phyloP scores from a whole-genome alignment of 768 basidiomycete species.

The Termitomyces sp. region DNA sequence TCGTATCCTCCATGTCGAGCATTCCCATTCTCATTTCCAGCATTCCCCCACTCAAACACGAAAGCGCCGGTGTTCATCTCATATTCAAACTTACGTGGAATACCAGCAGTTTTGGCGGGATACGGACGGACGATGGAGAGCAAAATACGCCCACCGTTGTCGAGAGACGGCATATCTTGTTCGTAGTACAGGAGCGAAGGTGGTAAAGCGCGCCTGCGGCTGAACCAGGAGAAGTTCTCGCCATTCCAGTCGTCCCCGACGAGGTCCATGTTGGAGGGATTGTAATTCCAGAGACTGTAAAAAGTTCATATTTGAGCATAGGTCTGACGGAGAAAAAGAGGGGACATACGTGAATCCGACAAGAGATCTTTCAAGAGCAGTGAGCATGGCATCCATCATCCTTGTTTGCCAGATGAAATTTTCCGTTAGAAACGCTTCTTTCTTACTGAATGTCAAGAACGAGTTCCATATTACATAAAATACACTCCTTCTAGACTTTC shows the following conservation, averaged over 20 bases:
- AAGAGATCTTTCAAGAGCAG: constrained; percentile 69
- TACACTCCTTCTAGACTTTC: no score
- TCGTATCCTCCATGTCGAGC: background rate
- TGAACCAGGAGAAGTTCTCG: constrained; percentile 97
- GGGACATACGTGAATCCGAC: constrained; percentile 79
- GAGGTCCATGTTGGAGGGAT: constrained; percentile 76
- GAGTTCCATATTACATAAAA: background rate
- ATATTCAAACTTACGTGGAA: constrained; percentile 69
- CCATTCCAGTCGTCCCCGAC: constrained; percentile 91
- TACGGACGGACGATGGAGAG: constrained; percentile 84
- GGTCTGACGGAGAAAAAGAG: background rate
- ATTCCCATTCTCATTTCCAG: constrained; percentile 12
- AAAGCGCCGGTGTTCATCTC: constrained; percentile 72
- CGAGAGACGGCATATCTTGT: constrained; percentile 64
- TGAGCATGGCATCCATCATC: constrained; percentile 95
- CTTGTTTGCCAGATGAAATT: constrained; percentile 78
- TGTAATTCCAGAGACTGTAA: constrained; percentile 88
- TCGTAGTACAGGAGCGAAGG: constrained; percentile 48
- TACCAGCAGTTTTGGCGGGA: constrained; percentile 84
- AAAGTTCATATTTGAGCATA: background rate
- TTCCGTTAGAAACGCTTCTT: constrained; percentile 64
- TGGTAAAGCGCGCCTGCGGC: constrained; percentile 51
- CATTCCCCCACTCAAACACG: constrained; percentile 58
- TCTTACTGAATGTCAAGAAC: constrained; percentile 37
- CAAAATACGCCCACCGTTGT: constrained; percentile 79